These are phyloP conservation scores for Aciculosporium take DNA, from an alignment of 2,329 filamentous ascomycete genomes.

Conservation along the genomic window DNA sequence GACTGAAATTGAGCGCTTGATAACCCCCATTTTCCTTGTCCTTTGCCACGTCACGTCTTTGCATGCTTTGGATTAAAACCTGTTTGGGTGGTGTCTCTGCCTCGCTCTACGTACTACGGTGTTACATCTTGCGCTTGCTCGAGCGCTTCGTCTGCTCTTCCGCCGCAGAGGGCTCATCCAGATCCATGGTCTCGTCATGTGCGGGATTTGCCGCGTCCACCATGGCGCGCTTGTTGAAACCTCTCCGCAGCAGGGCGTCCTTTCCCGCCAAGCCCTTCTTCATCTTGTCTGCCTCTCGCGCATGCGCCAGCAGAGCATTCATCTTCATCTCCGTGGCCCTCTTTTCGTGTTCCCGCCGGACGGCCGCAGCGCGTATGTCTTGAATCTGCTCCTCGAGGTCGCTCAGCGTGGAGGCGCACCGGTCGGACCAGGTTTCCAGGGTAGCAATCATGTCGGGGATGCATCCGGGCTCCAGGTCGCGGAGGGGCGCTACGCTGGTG, in stretches of 20 bases:
- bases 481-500: slow-evolving; percentile 67
- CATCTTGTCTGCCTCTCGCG: slow-evolving; percentile 29
- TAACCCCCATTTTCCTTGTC: background rate
- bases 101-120: background rate
- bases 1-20: background rate
- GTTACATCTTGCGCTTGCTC: slow-evolving; percentile 39
- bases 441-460: slow-evolving; percentile 54
- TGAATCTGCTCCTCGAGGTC: slow-evolving; percentile 66
- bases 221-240: slow-evolving; percentile 21
- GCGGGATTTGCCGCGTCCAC: slow-evolving; percentile 28
- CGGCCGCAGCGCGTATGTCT: slow-evolving; percentile 45
- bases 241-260: slow-evolving; percentile 14
- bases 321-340: slow-evolving; percentile 32
- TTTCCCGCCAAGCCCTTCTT: slow-evolving; percentile 13
- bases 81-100: too few species aligned
- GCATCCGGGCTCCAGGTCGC: slow-evolving; percentile 65
- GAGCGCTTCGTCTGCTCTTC: slow-evolving; percentile 36
- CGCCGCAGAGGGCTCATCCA: slow-evolving; percentile 36
- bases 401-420: slow-evolving; percentile 59
- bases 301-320: slow-evolving; percentile 31
- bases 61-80: too few species aligned
- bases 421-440: slow-evolving; percentile 61
- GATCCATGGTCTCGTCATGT: slow-evolving; percentile 38
- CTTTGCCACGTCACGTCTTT: background rate
- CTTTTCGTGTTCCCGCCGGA: slow-evolving; percentile 35